phyloP scores from a whole-genome alignment of 306 rosid genomes.

The Coriaria nepalensis region DNA sequence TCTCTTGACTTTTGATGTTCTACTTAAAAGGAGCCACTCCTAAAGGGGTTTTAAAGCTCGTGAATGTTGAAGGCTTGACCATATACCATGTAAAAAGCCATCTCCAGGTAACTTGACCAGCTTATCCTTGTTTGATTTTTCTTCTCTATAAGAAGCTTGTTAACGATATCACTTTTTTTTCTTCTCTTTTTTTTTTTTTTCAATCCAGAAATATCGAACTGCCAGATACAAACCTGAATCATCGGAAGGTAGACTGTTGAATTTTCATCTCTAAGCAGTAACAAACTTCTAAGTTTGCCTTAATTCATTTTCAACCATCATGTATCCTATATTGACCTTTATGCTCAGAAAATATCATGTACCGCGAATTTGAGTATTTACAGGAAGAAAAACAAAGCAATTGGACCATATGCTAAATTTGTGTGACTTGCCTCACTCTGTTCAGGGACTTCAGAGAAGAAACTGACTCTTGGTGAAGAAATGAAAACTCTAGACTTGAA shows the following conservation, averaged over 20 bases:
- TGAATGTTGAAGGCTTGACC: slow-evolving; percentile 84
- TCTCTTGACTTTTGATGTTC: not conserved
- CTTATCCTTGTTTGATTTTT: slow-evolving; percentile 8
- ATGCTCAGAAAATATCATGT: no score
- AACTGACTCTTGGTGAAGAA: slow-evolving; percentile 35
- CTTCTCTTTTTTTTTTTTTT: slow-evolving; percentile 3
- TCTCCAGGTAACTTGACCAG: slow-evolving; percentile 48
- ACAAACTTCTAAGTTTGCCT: no score
- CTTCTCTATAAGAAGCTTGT: no score
- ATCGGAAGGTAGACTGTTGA: slow-evolving; percentile 52
- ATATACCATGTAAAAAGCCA: slow-evolving; percentile 97
- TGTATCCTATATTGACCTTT: not conserved
- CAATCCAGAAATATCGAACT: slow-evolving; percentile 80
- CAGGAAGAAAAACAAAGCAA: not conserved
- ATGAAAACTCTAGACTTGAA: slow-evolving; percentile 52
- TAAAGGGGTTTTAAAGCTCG: slow-evolving; percentile 68
- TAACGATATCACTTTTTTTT: no score
- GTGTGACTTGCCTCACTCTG: slow-evolving; percentile 12
- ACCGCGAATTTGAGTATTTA: no score
- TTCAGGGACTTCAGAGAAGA: slow-evolving; percentile 55
- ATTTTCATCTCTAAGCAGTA: no score
- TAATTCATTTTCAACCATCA: slow-evolving; percentile 13
- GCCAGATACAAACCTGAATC: slow-evolving; percentile 88
- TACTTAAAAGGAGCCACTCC: slow-evolving; percentile 81
- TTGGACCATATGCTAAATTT: not conserved